Percentiles rank a stretch among this genome's conserved stretches.
Conservation (phyloP, 116 monocot species). For the Zostera marina region DNA sequence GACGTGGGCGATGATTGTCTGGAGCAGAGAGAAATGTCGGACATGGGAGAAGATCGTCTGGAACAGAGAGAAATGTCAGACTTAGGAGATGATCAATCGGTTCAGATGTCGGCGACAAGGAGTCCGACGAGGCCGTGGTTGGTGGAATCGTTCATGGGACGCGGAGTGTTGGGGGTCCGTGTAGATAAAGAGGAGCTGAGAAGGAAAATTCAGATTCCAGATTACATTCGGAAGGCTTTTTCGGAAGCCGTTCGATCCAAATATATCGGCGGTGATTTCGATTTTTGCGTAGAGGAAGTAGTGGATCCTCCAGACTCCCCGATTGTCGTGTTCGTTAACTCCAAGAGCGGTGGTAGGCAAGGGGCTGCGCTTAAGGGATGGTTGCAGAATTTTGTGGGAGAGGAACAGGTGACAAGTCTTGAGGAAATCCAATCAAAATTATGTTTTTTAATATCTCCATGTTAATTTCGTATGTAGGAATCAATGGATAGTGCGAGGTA, state of each 20-base stretch:
- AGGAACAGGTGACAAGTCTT: constrained; percentile 44
- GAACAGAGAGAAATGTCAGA: not conserved
- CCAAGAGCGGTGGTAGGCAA: constrained; percentile 61
- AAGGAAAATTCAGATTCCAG: constrained; percentile 36
- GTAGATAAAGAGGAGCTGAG: constrained; percentile 49
- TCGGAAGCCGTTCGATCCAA: constrained; percentile 30
- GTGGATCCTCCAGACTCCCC: constrained; percentile 37
- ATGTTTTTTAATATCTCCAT: not conserved
- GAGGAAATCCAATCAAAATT: not conserved
- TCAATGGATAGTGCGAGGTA: too few relatives aligned
- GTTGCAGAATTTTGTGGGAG: constrained; percentile 52
- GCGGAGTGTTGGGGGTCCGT: constrained; percentile 29
- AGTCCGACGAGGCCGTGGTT: constrained; percentile 22
- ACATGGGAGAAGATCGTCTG: constrained; percentile 3
- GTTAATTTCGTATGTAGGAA: not conserved
- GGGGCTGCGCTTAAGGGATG: constrained; percentile 51
- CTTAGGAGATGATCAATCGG: not conserved
- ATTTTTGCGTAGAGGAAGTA: constrained; percentile 4
- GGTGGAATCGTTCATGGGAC: constrained; percentile 29
- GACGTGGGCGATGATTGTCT: too few relatives aligned
- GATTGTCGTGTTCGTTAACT: constrained; percentile 68
- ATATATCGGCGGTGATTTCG: constrained; percentile 6
- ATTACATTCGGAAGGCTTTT: constrained; percentile 41
- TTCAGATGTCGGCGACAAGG: constrained; percentile 7
- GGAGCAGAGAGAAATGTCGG: not conserved